These are phyloP conservation scores for Podospora tetraspora DNA, from an alignment of 495 filamentous ascomycete species.

Conservation along the genomic window DNA sequence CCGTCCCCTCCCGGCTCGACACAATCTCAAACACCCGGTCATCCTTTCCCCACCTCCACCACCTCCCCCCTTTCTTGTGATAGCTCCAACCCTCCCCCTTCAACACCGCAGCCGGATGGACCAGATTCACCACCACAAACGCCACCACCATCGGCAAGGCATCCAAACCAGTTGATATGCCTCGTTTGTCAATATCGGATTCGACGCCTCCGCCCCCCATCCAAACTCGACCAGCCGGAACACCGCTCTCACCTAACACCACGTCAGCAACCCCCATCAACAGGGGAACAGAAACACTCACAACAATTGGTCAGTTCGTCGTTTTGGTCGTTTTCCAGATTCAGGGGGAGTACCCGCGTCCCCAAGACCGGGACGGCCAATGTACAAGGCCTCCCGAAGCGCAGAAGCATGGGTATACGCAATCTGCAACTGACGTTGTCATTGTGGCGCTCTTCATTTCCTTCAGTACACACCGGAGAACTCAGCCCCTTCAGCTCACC, in stretches of 20 bases:
- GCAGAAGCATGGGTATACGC: not conserved
- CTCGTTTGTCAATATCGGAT: constrained; percentile 46
- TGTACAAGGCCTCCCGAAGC: not conserved
- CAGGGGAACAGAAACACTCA: constrained; percentile 39
- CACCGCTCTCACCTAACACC: constrained; percentile 46
- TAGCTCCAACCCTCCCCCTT: not conserved
- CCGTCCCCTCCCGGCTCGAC: too few species aligned
- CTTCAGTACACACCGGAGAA: too few species aligned
- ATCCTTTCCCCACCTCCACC: too few species aligned
- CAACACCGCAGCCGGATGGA: constrained; percentile 21
- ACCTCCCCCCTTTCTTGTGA: too few species aligned
- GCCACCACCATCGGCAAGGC: constrained; percentile 52
- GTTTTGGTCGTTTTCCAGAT: constrained; percentile 14
- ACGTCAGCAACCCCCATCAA: not conserved
- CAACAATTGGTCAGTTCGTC: constrained; percentile 25
- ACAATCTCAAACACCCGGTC: too few species aligned
- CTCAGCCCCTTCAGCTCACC: not conserved
- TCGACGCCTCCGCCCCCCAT: constrained; percentile 29
- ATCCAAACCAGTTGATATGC: constrained; percentile 49
- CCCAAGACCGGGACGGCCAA: not conserved
- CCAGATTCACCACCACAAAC: constrained; percentile 38
- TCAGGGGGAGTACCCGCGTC: not conserved
- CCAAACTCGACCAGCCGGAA: constrained; percentile 55
- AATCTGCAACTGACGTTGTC: not conserved
- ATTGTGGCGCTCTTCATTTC: not conserved